Evolutionary conservation across 148 eudicot species (phyloP).

Genomic region (Rhododendron simsii): DNA sequence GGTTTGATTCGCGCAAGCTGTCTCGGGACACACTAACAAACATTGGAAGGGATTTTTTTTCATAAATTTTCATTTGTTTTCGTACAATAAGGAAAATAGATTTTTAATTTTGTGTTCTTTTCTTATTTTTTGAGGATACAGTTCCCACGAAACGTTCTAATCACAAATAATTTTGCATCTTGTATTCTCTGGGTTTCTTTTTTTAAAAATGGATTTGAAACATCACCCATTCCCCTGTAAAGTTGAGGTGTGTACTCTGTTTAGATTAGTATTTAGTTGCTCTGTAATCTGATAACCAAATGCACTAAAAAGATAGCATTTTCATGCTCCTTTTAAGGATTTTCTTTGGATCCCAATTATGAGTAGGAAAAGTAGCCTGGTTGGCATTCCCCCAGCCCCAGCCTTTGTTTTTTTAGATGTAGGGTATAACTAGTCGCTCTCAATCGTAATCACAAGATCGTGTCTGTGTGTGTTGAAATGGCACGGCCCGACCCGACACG

Average conservation of each 20-base stretch:
- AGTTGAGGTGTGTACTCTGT: neutral
- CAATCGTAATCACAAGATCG: neutral
- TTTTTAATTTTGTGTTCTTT: no score
- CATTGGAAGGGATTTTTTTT: no score
- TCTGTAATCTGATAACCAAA: no score
- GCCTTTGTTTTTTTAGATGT: neutral
- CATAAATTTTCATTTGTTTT: no score
- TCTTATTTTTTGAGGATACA: neutral
- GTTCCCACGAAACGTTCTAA: neutral
- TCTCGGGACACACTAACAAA: no score
- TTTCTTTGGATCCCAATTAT: neutral
- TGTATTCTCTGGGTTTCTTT: neutral
- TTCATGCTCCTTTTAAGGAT: neutral
- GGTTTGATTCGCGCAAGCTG: no score
- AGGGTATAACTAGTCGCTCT: neutral
- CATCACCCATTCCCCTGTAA: no score
- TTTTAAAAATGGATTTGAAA: no score
- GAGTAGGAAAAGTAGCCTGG: neutral
- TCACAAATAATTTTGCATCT: neutral
- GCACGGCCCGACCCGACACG: no score
- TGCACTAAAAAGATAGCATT: neutral
- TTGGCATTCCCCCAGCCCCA: no score
- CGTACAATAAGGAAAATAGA: neutral
- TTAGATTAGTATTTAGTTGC: no score
- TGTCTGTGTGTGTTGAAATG: no score